Evolutionary conservation across 345 rosid genomes (phyloP).

Genomic region (Punica granatum): DNA sequence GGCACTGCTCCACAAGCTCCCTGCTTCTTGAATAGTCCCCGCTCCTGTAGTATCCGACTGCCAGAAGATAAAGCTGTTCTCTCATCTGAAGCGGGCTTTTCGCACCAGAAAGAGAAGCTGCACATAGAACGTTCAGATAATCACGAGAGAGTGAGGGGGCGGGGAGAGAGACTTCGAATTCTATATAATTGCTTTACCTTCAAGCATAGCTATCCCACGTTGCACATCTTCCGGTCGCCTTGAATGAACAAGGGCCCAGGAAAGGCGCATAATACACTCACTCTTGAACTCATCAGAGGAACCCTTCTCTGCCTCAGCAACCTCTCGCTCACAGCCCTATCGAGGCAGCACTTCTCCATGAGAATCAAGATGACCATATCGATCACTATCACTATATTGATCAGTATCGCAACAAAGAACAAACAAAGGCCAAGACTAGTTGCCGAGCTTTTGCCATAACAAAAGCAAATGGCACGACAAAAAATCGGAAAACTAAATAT

Average conservation of each 20-base stretch:
- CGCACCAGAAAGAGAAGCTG: slow-evolving; percentile 35
- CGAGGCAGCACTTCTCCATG: background rate
- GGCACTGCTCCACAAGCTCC: slow-evolving; percentile 57
- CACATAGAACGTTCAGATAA: slow-evolving; percentile 4
- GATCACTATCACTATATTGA: background rate
- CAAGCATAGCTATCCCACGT: slow-evolving; percentile 86
- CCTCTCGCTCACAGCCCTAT: slow-evolving; percentile 75
- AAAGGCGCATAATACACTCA: slow-evolving; percentile 59
- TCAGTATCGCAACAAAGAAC: background rate
- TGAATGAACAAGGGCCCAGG: slow-evolving; percentile 89
- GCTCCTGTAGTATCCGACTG: slow-evolving; percentile 65
- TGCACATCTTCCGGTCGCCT: slow-evolving; percentile 49
- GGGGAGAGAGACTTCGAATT: background rate
- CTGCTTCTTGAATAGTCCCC: slow-evolving; percentile 69
- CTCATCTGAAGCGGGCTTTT: slow-evolving; percentile 35
- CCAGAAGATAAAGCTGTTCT: slow-evolving; percentile 82
- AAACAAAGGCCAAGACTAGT: background rate
- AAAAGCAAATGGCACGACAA: background rate
- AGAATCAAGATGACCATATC: background rate
- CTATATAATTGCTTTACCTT: slow-evolving; percentile 27
- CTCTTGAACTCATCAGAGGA: slow-evolving; percentile 37
- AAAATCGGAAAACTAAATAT: background rate
- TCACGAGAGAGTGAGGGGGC: background rate
- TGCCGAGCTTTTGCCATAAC: background rate
- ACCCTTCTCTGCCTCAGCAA: slow-evolving; percentile 47